Evolutionary conservation across 164 flowering plant species (phyloP), one percentile per base, ranked within the genome.

Genomic region (Vitis riparia): DNA sequence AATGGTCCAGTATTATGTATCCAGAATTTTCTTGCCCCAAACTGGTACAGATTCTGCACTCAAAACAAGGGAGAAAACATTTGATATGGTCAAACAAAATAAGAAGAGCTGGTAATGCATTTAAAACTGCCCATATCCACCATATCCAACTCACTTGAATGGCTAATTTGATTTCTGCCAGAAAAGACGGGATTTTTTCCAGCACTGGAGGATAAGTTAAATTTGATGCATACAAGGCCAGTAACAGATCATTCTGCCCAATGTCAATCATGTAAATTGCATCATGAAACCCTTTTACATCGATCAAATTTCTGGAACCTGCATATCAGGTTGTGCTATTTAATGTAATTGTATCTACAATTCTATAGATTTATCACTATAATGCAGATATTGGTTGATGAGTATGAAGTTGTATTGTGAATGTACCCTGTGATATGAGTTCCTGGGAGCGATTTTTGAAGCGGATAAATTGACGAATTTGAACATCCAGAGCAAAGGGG

Each of bases 21-120:
- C 91, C 89, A 84, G 67, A 89, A 87, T 29, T 85, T 83, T 77
- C 73, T 84, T n/a, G 81, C 94, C 27, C 94, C 94, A 52, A 69
- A 37, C 15, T 65, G 56, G 66, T 86, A 81, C 58, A 89, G 50
- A 5, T 51, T 77, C 93, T 86, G 69, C 64, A 75, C 71, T 71
- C 30, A 49, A 30, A 19, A 52, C 50, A 48, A 5, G 55, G 3
- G 51, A 75, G 11, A 48, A 23, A 44, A 23, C 27, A 0, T 23
- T 23, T 23, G 27, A 23, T 23, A 23, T 1, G 27, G 27, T 23
- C 27, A 23, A 23, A 23, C 27, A 23, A 23, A 23, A 15, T 37
- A 44, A 29, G 57, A 60, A 65, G n/a, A 56, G 15, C 9, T 56
- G 59, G 59, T 15, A 56, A 23, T 23, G 27, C 27, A 3, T 37